These are phyloP conservation scores for Amylocarpus encephaloides DNA, from an alignment of 2,329 filamentous ascomycete species.

Conservation along the genomic window DNA sequence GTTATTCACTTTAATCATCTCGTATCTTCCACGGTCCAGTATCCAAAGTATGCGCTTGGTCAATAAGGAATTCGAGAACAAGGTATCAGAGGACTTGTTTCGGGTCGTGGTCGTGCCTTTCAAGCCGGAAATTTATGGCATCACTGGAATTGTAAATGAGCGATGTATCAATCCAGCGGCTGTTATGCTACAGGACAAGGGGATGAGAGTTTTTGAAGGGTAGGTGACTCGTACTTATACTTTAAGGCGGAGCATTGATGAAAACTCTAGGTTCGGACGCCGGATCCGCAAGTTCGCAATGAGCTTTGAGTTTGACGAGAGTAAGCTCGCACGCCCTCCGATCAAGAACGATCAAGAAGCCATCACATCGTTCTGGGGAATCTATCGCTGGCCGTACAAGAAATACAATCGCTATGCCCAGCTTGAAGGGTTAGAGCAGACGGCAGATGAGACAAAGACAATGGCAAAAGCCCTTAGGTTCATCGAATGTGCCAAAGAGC, in stretches of 20 bases:
- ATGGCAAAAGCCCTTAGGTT: slow-evolving; percentile 56
- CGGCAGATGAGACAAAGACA: slow-evolving; percentile 55
- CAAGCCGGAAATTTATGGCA: slow-evolving; percentile 55
- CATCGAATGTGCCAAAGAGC: slow-evolving; percentile 49
- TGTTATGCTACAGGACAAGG: slow-evolving; percentile 36
- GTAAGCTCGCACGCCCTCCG: slow-evolving; percentile 43
- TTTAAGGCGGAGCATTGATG: neutral
- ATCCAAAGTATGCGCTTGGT: slow-evolving; percentile 57
- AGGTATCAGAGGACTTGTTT: slow-evolving; percentile 53
- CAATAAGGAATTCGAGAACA: slow-evolving; percentile 50
- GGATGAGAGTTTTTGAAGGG: slow-evolving; percentile 54
- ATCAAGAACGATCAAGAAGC: slow-evolving; percentile 49
- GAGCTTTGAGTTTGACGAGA: slow-evolving; percentile 60
- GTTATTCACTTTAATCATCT: slow-evolving; percentile 52
- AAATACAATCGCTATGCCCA: slow-evolving; percentile 53
- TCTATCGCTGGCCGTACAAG: slow-evolving; percentile 57
- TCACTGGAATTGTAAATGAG: slow-evolving; percentile 21
- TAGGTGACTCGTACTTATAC: neutral
- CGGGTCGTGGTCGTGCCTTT: slow-evolving; percentile 60
- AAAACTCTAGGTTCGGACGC: slow-evolving; percentile 41
- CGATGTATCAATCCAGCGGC: slow-evolving; percentile 10
- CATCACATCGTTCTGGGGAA: slow-evolving; percentile 55
- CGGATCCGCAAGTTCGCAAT: slow-evolving; percentile 60
- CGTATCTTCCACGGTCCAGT: slow-evolving; percentile 49
- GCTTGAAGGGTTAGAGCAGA: slow-evolving; percentile 53